These are phyloP conservation scores for Inonotus obliquus DNA, from an alignment of 1,284 basidiomycete genomes.

Conservation along the genomic window DNA sequence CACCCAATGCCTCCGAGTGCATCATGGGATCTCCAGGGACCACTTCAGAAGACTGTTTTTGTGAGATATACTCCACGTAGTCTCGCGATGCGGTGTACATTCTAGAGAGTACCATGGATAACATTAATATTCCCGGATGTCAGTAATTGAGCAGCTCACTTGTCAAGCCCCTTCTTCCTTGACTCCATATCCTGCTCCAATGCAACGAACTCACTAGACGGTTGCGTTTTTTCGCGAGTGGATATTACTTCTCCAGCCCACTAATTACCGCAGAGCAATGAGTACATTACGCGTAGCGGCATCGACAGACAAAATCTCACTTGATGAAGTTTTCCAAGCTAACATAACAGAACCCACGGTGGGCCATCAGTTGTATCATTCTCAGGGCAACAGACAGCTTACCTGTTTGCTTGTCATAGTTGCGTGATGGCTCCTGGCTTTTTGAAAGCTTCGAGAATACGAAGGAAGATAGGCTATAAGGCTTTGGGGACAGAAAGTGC, in stretches of 20 bases:
- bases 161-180: constrained; percentile 54
- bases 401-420: constrained; percentile 64
- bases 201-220: constrained; percentile 61
- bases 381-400: constrained; percentile 16
- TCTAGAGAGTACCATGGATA: constrained; percentile 32
- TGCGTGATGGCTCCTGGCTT: neutral
- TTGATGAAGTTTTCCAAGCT: constrained; percentile 67
- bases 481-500: neutral
- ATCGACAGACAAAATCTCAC: constrained; percentile 31
- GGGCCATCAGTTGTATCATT: neutral
- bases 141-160: constrained; percentile 40
- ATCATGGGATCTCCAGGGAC: constrained; percentile 56
- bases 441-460: neutral
- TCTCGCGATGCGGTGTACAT: constrained; percentile 55
- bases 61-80: constrained; percentile 58
- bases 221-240: constrained; percentile 60
- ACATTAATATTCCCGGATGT: neutral
- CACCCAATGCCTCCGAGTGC: constrained; percentile 72
- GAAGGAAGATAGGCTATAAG: neutral
- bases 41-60: constrained; percentile 60
- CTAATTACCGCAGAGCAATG: constrained; percentile 35
- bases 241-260: constrained; percentile 78
- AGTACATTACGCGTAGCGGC: constrained; percentile 23
- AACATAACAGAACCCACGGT: neutral
- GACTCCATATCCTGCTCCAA: constrained; percentile 70